Evolutionary conservation across 371 early-diverging fungal species (phyloP).

Genomic region (Vairimorpha apis): DNA sequence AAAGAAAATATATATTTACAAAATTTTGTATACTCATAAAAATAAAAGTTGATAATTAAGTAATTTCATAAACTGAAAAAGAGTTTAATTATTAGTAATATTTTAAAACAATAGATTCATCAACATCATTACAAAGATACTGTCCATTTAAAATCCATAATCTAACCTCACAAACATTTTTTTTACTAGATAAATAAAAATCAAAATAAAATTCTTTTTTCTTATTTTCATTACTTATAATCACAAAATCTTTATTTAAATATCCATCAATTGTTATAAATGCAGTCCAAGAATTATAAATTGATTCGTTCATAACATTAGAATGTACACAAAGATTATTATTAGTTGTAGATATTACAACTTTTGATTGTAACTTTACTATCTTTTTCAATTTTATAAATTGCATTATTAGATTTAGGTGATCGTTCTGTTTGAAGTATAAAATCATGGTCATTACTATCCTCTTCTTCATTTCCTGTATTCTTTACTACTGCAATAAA

Average conservation of each 20-base stretch:
- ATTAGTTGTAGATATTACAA: not conserved
- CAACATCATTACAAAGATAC: conserved; percentile 28
- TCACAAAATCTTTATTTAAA: conserved; percentile 16
- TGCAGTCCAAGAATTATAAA: conserved; percentile 20
- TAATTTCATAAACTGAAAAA: not conserved
- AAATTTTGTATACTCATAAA: too few species aligned
- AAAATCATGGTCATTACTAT: conserved; percentile 2
- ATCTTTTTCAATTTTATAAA: conserved; percentile 12
- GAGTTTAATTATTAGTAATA: conserved; percentile 7
- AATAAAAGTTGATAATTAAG: too few species aligned
- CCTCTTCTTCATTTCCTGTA: conserved; percentile 16
- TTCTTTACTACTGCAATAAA: conserved; percentile 26
- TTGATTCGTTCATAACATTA: not conserved
- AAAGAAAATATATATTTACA: too few species aligned
- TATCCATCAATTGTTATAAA: conserved; percentile 31
- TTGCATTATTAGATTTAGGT: conserved; percentile 1
- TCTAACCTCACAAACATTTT: conserved; percentile 16
- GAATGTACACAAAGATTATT: conserved; percentile 23
- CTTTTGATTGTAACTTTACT: conserved; percentile 13
- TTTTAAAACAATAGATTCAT: conserved; percentile 33
- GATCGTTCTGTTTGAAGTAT: conserved; percentile 9
- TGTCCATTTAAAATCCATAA: conserved; percentile 26
- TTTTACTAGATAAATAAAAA: conserved; percentile 5
- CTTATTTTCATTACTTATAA: conserved; percentile 16
- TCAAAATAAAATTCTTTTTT: conserved; percentile 12